Conservation (phyloP, 495 filamentous ascomycete species). For the Neurospora sp. region DNA sequence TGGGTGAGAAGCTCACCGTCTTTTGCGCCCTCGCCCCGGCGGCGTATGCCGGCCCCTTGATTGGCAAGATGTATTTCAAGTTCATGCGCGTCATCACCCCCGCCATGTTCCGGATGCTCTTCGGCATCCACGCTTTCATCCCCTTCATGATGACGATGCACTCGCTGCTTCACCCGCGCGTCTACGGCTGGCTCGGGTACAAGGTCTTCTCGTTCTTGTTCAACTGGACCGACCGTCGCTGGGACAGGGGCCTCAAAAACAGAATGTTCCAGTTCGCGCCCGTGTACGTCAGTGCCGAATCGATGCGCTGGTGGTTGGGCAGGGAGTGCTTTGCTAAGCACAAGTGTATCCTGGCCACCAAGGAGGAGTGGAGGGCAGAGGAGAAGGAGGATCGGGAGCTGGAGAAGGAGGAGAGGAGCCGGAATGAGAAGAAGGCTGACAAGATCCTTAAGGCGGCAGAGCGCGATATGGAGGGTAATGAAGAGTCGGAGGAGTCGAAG, state of each 20-base stretch:
- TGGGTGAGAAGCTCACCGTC: constrained; percentile 75
- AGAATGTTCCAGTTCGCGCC: constrained; percentile 89
- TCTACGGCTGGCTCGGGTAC: constrained; percentile 86
- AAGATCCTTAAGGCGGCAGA: constrained; percentile 6
- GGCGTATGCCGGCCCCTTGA: constrained; percentile 79
- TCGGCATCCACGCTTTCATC: constrained; percentile 93
- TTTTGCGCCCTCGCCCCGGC: constrained; percentile 92
- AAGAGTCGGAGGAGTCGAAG: constrained; percentile 2
- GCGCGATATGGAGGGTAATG: constrained; percentile 4
- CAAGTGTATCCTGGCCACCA: constrained; percentile 78
- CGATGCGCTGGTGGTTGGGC: constrained; percentile 95
- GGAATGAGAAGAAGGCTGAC: not conserved
- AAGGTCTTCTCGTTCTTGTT: constrained; percentile 86
- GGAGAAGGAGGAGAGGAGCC: constrained; percentile 3
- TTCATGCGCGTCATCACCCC: constrained; percentile 81
- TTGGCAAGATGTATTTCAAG: constrained; percentile 82
- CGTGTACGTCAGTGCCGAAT: constrained; percentile 81
- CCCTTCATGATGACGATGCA: constrained; percentile 91
- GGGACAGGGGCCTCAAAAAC: constrained; percentile 71
- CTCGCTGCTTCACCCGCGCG: constrained; percentile 42
- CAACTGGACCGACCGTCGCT: constrained; percentile 75
- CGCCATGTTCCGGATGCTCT: constrained; percentile 65
- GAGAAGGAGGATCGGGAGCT: constrained; percentile 47
- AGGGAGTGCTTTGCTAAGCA: constrained; percentile 84
- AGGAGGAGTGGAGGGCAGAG: constrained; percentile 54